A percentile compares a stretch with the other conserved stretches of the same genome.
phyloP scores from a whole-genome alignment of 2,329 filamentous ascomycete species.

The Colletotrichum cuscutae region DNA sequence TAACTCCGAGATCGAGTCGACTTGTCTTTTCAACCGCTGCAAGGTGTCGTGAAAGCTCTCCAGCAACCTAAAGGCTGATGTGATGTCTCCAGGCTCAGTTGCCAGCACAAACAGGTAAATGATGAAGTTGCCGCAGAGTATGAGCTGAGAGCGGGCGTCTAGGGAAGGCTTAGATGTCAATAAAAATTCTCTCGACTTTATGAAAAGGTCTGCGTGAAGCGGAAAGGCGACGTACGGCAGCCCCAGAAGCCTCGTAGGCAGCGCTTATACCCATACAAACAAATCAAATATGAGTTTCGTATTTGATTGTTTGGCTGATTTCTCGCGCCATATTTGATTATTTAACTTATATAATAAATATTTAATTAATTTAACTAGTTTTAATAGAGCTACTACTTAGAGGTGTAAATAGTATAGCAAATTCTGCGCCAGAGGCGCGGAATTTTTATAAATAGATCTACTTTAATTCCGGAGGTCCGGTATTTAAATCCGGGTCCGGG shows the following conservation, averaged over 20 bases:
- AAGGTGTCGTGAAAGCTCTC: constrained; percentile 50
- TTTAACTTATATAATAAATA: too few species aligned
- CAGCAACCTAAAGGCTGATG: constrained; percentile 48
- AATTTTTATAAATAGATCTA: too few species aligned
- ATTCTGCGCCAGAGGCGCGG: too few species aligned
- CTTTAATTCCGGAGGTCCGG: too few species aligned
- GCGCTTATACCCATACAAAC: too few species aligned
- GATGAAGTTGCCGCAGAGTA: constrained; percentile 58
- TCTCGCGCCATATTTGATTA: too few species aligned
- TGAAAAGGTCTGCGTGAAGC: not conserved
- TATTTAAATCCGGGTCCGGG: too few species aligned
- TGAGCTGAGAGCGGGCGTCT: constrained; percentile 54
- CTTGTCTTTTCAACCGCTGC: constrained; percentile 45
- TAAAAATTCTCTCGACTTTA: not conserved
- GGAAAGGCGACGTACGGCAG: constrained; percentile 42
- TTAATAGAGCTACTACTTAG: too few species aligned
- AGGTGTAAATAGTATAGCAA: too few species aligned
- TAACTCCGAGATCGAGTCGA: constrained; percentile 44
- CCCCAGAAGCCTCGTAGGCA: constrained; percentile 56
- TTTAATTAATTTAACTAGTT: too few species aligned
- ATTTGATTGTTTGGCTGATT: too few species aligned
- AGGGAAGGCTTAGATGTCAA: not conserved
- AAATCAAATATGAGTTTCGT: too few species aligned
- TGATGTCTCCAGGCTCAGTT: constrained; percentile 46
- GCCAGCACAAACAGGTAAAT: constrained; percentile 59